phyloP scores from a whole-genome alignment of 2,329 filamentous ascomycete species.

The Fonsecaea pugnacius region DNA sequence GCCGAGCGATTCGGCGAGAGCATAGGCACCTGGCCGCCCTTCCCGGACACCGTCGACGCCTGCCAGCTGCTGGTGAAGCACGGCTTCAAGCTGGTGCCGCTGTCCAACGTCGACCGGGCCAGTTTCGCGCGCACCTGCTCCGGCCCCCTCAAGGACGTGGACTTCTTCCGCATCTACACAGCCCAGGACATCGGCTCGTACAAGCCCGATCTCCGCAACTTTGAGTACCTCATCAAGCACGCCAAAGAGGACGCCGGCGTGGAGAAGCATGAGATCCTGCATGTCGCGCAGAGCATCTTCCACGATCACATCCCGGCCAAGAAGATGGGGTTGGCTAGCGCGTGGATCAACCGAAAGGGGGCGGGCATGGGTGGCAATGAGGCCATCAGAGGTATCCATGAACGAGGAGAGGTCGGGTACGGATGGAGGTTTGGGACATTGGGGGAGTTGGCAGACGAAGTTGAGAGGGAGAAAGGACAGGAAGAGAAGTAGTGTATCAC shows the following conservation, averaged over 20 bases:
- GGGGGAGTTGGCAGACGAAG: constrained; percentile 64
- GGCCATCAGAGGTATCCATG: constrained; percentile 33
- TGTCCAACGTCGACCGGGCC: constrained; percentile 62
- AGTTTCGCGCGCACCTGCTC: constrained; percentile 55
- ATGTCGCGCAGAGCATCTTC: constrained; percentile 69
- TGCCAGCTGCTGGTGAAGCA: constrained; percentile 54
- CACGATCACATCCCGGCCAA: constrained; percentile 71
- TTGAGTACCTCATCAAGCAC: constrained; percentile 65
- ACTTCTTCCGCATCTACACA: constrained; percentile 69
- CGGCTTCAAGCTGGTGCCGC: constrained; percentile 59
- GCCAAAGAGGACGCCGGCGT: constrained; percentile 61
- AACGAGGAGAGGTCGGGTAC: constrained; percentile 50
- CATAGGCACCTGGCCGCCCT: constrained; percentile 59
- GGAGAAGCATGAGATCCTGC: constrained; percentile 62
- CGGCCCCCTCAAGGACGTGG: constrained; percentile 56
- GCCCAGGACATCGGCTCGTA: constrained; percentile 73
- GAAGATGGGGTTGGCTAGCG: constrained; percentile 62
- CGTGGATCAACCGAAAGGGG: constrained; percentile 65
- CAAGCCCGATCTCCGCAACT: constrained; percentile 69
- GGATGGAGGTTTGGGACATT: constrained; percentile 65
- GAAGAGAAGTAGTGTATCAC: constrained; percentile 1
- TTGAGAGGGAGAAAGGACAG: constrained; percentile 37
- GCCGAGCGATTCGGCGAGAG: constrained; percentile 53
- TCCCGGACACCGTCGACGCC: constrained; percentile 61
- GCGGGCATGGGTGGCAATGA: constrained; percentile 29